Evolutionary conservation across 2,329 filamentous ascomycete genomes (phyloP), one percentile per base, ranked within the genome.

Genomic region (Calycina herbarum): DNA sequence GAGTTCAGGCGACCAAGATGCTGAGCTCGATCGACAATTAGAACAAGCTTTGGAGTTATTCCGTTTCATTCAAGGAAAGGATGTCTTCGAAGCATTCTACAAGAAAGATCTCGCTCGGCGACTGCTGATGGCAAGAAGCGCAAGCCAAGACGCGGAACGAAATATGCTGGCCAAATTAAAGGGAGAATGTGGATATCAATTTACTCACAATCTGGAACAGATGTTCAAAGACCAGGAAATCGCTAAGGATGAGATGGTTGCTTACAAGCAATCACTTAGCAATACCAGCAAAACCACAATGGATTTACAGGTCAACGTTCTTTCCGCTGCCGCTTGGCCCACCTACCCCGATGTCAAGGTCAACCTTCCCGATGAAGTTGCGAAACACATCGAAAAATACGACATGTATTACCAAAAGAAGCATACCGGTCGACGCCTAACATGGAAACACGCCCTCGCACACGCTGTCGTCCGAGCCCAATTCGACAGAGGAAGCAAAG

Each of bases 201-300:
- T 99, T 76, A 99, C 95, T 0, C 94, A 97, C 76, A 99, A 99
- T 74, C 83, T 99, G 0, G 96, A 99, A 78, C 92, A 94, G 68
- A 99, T 99, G 95, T 99, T 99, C 82, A 97, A 96, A 77, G 95
- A 99, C 74, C 93, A 98, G 77, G 94, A 97, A 75, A 84, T 97
- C 24, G 92, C 92, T 13, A 90, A 91, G 67, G 95, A 98, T 73
- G 94, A 98, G 76, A 96, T 98, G 90, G 80, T 85, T n/a, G 87
- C 90, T 0, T 99, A 96, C 80, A 95, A 90, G 77, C 84, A 78
- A 77, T 93, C 78, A 7, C 67, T 75, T 5, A 80, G 85, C 58
- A 83, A 86, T 68, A 83, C 85, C 38, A 71, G 72, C 48, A 86
- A 83, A 65, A 77, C 82, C 5, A 76, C 79, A 1, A 77, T 97